These are phyloP conservation scores for Kodamaea sp. DNA, from an alignment of 1,139 yeast species.

Conservation along the genomic window DNA sequence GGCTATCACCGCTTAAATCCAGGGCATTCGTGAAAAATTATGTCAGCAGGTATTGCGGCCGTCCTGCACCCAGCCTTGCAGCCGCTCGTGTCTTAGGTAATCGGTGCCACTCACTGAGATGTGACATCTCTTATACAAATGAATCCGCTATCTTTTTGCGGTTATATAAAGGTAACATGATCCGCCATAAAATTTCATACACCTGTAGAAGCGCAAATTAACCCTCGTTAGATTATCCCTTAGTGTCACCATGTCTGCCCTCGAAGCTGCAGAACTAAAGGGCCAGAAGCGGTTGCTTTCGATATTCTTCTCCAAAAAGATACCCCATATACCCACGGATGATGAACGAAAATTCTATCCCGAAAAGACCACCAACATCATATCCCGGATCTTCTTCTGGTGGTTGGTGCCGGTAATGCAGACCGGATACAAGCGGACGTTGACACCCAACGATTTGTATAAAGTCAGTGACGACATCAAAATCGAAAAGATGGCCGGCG, in stretches of 20 bases:
- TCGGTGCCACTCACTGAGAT: too few species aligned
- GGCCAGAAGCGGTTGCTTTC: constrained; percentile 33
- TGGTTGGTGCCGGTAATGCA: constrained; percentile 50
- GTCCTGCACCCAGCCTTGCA: too few species aligned
- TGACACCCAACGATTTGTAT: constrained; percentile 48
- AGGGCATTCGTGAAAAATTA: too few species aligned
- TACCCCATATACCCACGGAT: constrained; percentile 39
- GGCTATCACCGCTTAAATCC: too few species aligned
- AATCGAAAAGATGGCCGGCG: constrained; percentile 36
- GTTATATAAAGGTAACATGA: too few species aligned
- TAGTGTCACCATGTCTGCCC: background rate
- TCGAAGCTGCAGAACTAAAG: constrained; percentile 6
- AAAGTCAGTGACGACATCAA: constrained; percentile 38
- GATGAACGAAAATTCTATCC: constrained; percentile 46
- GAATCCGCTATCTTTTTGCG: too few species aligned
- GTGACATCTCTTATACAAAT: too few species aligned
- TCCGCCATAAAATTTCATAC: too few species aligned
- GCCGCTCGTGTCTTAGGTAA: too few species aligned
- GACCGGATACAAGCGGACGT: constrained; percentile 53
- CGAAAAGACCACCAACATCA: constrained; percentile 28
- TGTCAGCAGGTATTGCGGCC: too few species aligned
- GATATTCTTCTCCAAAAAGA: constrained; percentile 31
- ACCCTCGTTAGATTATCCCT: background rate
- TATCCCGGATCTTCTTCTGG: constrained; percentile 48
- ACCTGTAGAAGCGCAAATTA: too few species aligned